These are phyloP conservation scores for Capsicum chinense DNA, from an alignment of 257 asterid genomes.

Conservation along the genomic window DNA sequence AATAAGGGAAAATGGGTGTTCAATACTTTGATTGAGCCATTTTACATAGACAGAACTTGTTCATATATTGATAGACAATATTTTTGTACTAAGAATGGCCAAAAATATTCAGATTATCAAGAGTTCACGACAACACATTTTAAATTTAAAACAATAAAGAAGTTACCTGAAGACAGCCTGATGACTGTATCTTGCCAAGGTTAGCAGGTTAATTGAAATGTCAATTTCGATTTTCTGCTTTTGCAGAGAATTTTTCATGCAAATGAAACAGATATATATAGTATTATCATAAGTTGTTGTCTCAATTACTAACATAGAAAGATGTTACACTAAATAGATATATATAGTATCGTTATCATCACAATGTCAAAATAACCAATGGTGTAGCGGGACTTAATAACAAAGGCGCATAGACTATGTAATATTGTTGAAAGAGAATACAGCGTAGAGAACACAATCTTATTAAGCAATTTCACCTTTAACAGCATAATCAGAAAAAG, in stretches of 20 bases:
- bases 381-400: no score
- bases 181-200: conserved; percentile 54
- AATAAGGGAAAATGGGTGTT: conserved; percentile 23
- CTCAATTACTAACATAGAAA: neutral
- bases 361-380: no score
- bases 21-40: conserved; percentile 63
- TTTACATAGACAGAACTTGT: conserved; percentile 68
- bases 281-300: neutral
- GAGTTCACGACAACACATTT: conserved; percentile 40
- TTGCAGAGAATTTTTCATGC: neutral
- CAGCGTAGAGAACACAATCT: no score
- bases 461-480: no score
- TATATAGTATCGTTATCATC: no score
- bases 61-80: conserved; percentile 82
- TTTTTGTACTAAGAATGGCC: conserved; percentile 79
- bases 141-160: no score
- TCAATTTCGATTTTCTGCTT: neutral
- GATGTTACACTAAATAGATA: neutral
- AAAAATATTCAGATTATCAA: conserved; percentile 57
- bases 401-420: no score
- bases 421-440: no score
- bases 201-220: neutral
- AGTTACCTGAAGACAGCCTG: conserved; percentile 62
- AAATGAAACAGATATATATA: neutral
- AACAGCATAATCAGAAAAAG: neutral